A percentile compares a stretch with the other conserved stretches of the same genome.
Evolutionary conservation across 495 filamentous ascomycete genomes (phyloP).

Genomic region (Penicillium cinerascens): DNA sequence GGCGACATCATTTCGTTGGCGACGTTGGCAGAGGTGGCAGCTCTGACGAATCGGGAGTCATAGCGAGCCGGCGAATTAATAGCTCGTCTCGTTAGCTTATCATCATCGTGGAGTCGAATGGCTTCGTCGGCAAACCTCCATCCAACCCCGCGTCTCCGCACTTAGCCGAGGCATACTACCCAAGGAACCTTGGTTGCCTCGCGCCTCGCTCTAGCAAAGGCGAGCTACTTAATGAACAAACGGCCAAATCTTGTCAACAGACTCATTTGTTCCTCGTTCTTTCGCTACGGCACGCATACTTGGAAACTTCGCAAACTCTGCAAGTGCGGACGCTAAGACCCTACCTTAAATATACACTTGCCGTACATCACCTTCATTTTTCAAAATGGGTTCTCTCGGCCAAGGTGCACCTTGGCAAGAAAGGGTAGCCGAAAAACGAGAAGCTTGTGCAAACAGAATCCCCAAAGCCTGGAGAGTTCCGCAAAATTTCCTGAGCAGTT

Average conservation of each 20-base stretch:
- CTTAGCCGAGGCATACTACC: constrained; percentile 2
- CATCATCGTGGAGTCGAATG: background rate
- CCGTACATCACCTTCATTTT: background rate
- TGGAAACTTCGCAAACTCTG: background rate
- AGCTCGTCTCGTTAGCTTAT: background rate
- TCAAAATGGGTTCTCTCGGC: constrained; percentile 3
- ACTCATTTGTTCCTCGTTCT: background rate
- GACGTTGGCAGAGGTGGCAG: background rate
- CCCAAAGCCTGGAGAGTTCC: constrained; percentile 22
- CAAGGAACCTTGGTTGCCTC: background rate
- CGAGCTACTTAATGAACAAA: too few relatives aligned
- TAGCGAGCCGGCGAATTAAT: background rate
- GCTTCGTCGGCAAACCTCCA: background rate
- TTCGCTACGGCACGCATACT: background rate
- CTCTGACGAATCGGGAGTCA: background rate
- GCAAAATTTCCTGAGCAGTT: constrained; percentile 3
- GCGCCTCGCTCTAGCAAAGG: background rate
- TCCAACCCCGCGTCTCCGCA: background rate
- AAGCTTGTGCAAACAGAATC: constrained; percentile 31
- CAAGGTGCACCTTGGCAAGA: constrained; percentile 12
- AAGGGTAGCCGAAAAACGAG: constrained; percentile 30
- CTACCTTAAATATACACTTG: background rate
- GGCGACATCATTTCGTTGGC: background rate
- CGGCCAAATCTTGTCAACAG: background rate
- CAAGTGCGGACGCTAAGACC: background rate